Conservation (phyloP, 2,329 filamentous ascomycete genomes). For the Pseudogymnoascus pannorum region DNA sequence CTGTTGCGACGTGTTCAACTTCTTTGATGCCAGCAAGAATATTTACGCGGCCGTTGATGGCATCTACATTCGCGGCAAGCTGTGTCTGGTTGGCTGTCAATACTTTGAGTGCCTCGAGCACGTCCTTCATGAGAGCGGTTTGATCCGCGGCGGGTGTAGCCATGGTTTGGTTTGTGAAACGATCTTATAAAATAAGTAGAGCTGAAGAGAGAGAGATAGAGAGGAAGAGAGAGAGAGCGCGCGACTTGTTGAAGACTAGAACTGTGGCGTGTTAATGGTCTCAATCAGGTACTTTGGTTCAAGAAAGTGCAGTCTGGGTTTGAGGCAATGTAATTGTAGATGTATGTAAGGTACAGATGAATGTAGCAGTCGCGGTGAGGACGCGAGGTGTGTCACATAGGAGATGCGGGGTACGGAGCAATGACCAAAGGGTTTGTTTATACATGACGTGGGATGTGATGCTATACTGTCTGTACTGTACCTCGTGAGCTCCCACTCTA, state of each 20-base stretch:
- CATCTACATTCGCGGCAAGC: constrained; percentile 49
- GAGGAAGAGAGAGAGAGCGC: too few relatives aligned
- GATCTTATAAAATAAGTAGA: too few relatives aligned
- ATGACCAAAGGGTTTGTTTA: neutral
- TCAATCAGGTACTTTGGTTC: neutral
- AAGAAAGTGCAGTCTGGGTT: neutral
- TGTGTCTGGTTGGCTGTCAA: constrained; percentile 48
- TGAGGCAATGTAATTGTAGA: neutral
- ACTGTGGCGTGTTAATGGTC: neutral
- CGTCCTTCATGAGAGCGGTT: constrained; percentile 40
- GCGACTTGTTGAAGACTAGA: too few relatives aligned
- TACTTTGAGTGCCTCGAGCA: constrained; percentile 47
- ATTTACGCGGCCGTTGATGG: constrained; percentile 55
- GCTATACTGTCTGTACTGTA: neutral
- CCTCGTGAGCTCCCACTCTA: neutral
- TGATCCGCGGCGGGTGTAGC: constrained; percentile 22
- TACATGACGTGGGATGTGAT: neutral
- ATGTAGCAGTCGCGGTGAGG: neutral
- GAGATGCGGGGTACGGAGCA: neutral
- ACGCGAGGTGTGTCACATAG: constrained; percentile 1
- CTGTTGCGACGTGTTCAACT: constrained; percentile 36
- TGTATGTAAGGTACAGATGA: neutral
- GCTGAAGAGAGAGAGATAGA: too few relatives aligned
- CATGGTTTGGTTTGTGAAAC: constrained; percentile 18
- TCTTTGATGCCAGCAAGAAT: constrained; percentile 52